Conservation (phyloP, 148 eudicot species). For the Spergularia marina region DNA sequence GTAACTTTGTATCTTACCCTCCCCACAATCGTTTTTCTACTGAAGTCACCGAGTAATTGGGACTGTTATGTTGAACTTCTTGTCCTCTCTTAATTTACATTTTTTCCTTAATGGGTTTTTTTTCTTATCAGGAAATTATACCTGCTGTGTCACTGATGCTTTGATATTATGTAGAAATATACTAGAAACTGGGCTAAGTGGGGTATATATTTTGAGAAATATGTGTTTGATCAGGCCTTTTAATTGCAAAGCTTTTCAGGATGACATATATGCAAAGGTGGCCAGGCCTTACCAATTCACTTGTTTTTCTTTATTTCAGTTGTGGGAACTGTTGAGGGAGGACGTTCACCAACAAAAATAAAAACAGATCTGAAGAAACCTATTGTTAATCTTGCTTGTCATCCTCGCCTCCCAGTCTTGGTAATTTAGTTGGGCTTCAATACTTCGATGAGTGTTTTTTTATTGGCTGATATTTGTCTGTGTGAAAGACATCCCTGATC, state of each 20-base stretch:
- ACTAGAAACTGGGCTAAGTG: background rate
- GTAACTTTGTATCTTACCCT: background rate
- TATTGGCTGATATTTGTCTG: background rate
- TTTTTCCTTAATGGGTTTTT: no score
- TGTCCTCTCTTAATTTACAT: no score
- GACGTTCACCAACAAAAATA: constrained; percentile 93
- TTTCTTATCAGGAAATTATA: no score
- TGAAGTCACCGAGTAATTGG: background rate
- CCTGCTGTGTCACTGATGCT: background rate
- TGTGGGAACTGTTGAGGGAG: constrained; percentile 99
- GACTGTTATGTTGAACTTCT: background rate
- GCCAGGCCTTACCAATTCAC: background rate
- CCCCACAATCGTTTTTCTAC: background rate
- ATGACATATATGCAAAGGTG: background rate
- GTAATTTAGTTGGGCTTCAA: constrained; percentile 36
- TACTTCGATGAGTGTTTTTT: background rate
- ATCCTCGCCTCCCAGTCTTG: constrained; percentile 93
- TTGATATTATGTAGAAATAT: background rate
- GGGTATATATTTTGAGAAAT: background rate
- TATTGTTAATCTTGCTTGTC: constrained; percentile 95
- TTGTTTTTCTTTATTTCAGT: constrained; percentile 35
- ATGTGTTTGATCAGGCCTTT: background rate
- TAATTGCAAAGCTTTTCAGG: background rate
- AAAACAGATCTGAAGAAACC: constrained; percentile 98
- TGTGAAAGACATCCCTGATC: constrained; percentile 11